Conservation (phyloP, 345 rosid species). For the Noccaea caerulescens region DNA sequence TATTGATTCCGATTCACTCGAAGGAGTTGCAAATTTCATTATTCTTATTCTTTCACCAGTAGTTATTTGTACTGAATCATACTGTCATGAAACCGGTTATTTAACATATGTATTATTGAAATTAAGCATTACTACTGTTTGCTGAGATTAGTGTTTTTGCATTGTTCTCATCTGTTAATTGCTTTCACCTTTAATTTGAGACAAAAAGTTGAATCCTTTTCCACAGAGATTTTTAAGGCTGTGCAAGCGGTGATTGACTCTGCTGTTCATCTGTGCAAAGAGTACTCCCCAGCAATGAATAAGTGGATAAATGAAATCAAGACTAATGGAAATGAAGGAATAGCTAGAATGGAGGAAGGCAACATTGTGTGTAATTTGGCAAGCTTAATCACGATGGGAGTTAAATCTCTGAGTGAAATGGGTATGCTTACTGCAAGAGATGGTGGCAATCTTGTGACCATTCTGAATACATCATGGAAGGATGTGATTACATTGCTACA, state of each 20-base stretch:
- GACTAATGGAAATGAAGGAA: slow-evolving; percentile 31
- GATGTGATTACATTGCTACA: slow-evolving; percentile 57
- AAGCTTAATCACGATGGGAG: slow-evolving; percentile 51
- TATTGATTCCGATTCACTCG: slow-evolving; percentile 12
- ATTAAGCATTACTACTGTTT: no score
- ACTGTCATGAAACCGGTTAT: no score
- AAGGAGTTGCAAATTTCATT: slow-evolving; percentile 1
- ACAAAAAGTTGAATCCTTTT: slow-evolving; percentile 63
- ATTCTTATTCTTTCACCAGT: not conserved
- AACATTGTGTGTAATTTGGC: slow-evolving; percentile 47
- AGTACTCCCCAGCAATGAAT: slow-evolving; percentile 47
- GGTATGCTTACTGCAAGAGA: slow-evolving; percentile 76
- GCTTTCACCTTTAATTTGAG: not conserved
- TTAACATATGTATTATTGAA: no score
- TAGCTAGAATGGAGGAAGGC: slow-evolving; percentile 40
- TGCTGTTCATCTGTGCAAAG: slow-evolving; percentile 64
- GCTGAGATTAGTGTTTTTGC: no score
- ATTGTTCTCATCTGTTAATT: no score
- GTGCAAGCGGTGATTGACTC: slow-evolving; percentile 64
- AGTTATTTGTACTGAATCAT: no score
- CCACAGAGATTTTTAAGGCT: slow-evolving; percentile 64
- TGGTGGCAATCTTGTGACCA: slow-evolving; percentile 83
- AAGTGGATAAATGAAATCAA: slow-evolving; percentile 45
- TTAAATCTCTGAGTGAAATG: slow-evolving; percentile 67
- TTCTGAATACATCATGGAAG: slow-evolving; percentile 93